Evolutionary conservation across 495 filamentous ascomycete species (phyloP).

Genomic region (Lichina pygmaea): DNA sequence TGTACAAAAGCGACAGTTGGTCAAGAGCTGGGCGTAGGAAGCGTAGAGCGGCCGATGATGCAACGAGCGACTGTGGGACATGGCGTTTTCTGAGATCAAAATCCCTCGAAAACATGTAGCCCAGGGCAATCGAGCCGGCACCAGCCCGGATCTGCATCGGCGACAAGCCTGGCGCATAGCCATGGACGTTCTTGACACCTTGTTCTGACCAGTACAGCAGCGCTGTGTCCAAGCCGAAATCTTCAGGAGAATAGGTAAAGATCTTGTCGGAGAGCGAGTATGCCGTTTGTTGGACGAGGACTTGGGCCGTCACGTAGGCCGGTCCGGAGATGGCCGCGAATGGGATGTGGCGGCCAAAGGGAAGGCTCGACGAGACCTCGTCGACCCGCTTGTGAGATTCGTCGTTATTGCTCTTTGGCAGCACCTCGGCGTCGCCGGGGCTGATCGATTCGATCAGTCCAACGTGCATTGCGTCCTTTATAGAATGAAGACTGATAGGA

Average conservation of each 20-base stretch:
- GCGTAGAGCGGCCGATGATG: conserved; percentile 53
- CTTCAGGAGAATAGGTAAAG: conserved; percentile 85
- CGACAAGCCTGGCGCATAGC: conserved; percentile 49
- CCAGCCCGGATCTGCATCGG: conserved; percentile 69
- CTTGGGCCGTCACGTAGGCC: conserved; percentile 75
- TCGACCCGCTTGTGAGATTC: background rate
- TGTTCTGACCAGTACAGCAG: conserved; percentile 43
- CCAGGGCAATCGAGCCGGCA: conserved; percentile 74
- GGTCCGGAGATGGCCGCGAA: conserved; percentile 54
- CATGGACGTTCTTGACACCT: conserved; percentile 49
- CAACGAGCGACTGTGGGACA: conserved; percentile 71
- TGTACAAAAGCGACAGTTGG: conserved; percentile 70
- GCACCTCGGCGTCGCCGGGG: background rate
- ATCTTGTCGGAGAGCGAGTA: conserved; percentile 85
- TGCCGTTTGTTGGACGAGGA: conserved; percentile 82
- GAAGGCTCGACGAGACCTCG: background rate
- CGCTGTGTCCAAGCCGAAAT: conserved; percentile 67
- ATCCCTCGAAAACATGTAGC: conserved; percentile 92
- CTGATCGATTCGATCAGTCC: background rate
- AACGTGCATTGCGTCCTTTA: background rate
- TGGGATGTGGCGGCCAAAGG: conserved; percentile 27
- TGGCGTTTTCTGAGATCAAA: conserved; percentile 77
- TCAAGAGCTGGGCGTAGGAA: conserved; percentile 65
- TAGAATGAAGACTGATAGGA: background rate
- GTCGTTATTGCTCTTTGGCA: background rate